Conservation (phyloP, 306 rosid species). For the Citrullus amarus region DNA sequence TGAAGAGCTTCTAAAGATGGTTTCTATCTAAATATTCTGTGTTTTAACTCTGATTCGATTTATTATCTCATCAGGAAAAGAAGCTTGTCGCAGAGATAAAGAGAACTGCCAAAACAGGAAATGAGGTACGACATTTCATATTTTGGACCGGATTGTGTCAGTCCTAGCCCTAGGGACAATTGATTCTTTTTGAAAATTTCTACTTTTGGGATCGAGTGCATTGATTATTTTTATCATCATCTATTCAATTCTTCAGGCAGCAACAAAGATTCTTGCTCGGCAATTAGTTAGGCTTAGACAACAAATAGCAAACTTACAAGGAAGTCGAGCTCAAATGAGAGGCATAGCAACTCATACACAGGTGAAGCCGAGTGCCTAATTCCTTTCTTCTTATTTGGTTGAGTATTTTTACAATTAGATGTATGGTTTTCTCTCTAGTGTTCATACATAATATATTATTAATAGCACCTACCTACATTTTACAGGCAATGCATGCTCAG, state of each 20-base stretch:
- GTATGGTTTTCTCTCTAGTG: background rate
- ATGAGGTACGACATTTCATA: slow-evolving; percentile 37
- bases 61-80: slow-evolving; percentile 52
- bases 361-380: slow-evolving; percentile 28
- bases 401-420: background rate
- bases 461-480: slow-evolving; percentile 12
- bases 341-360: slow-evolving; percentile 98
- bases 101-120: slow-evolving; percentile 95
- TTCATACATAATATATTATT: slow-evolving; percentile 7
- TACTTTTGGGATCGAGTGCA: background rate
- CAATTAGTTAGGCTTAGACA: slow-evolving; percentile 91
- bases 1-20: slow-evolving; percentile 9
- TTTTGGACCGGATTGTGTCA: slow-evolving; percentile 8
- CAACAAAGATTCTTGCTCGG: slow-evolving; percentile 86
- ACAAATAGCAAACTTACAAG: slow-evolving; percentile 89
- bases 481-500: slow-evolving; percentile 89
- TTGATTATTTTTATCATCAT: background rate
- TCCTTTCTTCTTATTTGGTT: background rate
- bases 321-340: slow-evolving; percentile 99
- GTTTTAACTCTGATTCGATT: slow-evolving; percentile 16
- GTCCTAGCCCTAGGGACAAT: background rate
- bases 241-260: slow-evolving; percentile 41
- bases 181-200: background rate
- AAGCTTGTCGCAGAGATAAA: slow-evolving; percentile 90
- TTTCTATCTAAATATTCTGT: background rate